Evolutionary conservation across 1,284 basidiomycete species (phyloP).

Genomic region (Schizopora paradoxa): DNA sequence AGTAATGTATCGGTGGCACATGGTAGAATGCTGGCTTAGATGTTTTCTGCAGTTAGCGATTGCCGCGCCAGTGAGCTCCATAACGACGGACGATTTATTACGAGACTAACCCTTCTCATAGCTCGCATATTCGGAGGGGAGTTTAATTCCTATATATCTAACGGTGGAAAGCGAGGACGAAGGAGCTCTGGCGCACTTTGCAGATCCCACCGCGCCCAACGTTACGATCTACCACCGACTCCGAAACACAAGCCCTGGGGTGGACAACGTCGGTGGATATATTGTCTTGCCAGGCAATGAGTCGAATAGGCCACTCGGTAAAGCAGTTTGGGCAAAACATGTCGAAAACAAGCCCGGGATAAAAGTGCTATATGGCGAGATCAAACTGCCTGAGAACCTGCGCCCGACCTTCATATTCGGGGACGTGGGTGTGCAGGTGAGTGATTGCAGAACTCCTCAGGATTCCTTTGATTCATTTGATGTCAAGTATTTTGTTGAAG

Average conservation of each 20-base stretch:
- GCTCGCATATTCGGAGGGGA: constrained; percentile 13
- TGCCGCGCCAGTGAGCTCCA: not conserved
- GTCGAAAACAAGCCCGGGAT: no score
- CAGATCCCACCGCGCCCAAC: no score
- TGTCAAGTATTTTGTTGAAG: constrained; percentile 14
- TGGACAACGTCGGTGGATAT: no score
- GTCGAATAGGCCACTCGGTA: not conserved
- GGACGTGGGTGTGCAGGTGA: not conserved
- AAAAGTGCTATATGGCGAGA: not conserved
- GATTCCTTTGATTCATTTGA: not conserved
- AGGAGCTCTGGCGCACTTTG: no score
- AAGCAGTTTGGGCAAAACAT: not conserved
- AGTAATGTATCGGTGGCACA: constrained; percentile 9
- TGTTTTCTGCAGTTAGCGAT: not conserved
- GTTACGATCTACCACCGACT: no score
- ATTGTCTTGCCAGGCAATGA: not conserved
- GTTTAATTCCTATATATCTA: constrained; percentile 10
- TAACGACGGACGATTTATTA: not conserved
- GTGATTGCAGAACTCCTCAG: no score
- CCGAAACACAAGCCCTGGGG: no score
- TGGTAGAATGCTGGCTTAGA: not conserved
- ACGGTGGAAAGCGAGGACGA: constrained; percentile 8
- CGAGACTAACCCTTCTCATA: constrained; percentile 1
- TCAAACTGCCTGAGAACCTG: not conserved
- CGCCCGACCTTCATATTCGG: constrained; percentile 1